These are phyloP conservation scores for Melanogaster broomeanus DNA, from an alignment of 768 basidiomycete genomes.

Conservation along the genomic window DNA sequence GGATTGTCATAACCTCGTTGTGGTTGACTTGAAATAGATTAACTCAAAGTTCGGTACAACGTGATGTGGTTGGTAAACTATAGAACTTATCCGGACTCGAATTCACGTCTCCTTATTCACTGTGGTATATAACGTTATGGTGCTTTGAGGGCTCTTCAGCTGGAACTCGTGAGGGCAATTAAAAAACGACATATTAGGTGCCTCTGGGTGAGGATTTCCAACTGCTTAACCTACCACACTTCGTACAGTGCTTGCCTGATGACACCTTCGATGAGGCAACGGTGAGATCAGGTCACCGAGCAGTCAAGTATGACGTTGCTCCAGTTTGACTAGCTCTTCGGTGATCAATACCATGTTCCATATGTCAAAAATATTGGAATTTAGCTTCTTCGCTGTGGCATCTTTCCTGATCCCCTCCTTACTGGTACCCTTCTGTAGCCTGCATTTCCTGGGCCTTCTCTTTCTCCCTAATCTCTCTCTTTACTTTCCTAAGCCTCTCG, in stretches of 20 bases:
- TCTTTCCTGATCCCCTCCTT: too few species aligned
- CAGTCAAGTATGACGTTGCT: constrained; percentile 68
- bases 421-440: background rate
- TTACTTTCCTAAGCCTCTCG: constrained; percentile 46
- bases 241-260: constrained; percentile 71
- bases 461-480: constrained; percentile 41
- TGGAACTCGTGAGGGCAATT: constrained; percentile 69
- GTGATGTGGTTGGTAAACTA: too few species aligned
- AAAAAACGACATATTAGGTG: constrained; percentile 59
- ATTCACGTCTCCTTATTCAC: too few species aligned
- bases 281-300: constrained; percentile 62
- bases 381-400: too few species aligned
- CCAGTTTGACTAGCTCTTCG: too few species aligned
- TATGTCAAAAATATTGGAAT: too few species aligned
- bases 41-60: too few species aligned
- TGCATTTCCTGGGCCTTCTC: constrained; percentile 15
- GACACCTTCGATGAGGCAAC: constrained; percentile 74
- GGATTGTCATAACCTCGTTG: too few species aligned
- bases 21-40: too few species aligned
- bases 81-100: too few species aligned
- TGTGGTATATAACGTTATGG: too few species aligned
- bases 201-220: background rate
- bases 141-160: constrained; percentile 80
- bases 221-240: constrained; percentile 51
- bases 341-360: too few species aligned